Conservation (phyloP, 306 rosid genomes). For the Arachis hypogaea region DNA sequence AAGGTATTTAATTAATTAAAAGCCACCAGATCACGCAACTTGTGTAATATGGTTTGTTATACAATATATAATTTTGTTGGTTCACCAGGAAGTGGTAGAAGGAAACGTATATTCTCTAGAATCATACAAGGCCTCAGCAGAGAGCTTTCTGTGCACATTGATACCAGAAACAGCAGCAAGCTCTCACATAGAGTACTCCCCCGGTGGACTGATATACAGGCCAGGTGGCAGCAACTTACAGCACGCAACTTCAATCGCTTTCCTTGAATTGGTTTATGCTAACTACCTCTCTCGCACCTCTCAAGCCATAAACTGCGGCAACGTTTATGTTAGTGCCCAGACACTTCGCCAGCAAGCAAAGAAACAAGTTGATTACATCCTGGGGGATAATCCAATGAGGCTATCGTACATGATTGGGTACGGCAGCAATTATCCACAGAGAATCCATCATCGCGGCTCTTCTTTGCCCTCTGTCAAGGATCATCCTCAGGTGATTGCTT, state of each 20-base stretch:
- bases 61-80: slow-evolving; percentile 10
- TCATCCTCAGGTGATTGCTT: slow-evolving; percentile 69
- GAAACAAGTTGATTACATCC: slow-evolving; percentile 83
- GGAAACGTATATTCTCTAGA: slow-evolving; percentile 62
- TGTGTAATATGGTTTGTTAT: too few species aligned
- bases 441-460: slow-evolving; percentile 89
- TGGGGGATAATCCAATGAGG: slow-evolving; percentile 78
- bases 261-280: slow-evolving; percentile 77
- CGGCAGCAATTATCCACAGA: slow-evolving; percentile 62
- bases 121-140: slow-evolving; percentile 80
- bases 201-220: slow-evolving; percentile 87
- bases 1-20: slow-evolving; percentile 50
- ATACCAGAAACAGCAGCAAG: slow-evolving; percentile 74
- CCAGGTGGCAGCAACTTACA: slow-evolving; percentile 96
- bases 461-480: slow-evolving; percentile 83
- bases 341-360: slow-evolving; percentile 72
- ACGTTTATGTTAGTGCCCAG: slow-evolving; percentile 56
- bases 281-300: slow-evolving; percentile 68
- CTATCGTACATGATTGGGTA: slow-evolving; percentile 95
- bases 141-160: slow-evolving; percentile 82
- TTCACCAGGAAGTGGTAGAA: slow-evolving; percentile 68
- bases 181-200: slow-evolving; percentile 74
- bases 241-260: slow-evolving; percentile 79
- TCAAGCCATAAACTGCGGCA: slow-evolving; percentile 70
- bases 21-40: too few species aligned